phyloP scores from a whole-genome alignment of 805 yeast genomes.

The Monosporozyma siamensis region DNA sequence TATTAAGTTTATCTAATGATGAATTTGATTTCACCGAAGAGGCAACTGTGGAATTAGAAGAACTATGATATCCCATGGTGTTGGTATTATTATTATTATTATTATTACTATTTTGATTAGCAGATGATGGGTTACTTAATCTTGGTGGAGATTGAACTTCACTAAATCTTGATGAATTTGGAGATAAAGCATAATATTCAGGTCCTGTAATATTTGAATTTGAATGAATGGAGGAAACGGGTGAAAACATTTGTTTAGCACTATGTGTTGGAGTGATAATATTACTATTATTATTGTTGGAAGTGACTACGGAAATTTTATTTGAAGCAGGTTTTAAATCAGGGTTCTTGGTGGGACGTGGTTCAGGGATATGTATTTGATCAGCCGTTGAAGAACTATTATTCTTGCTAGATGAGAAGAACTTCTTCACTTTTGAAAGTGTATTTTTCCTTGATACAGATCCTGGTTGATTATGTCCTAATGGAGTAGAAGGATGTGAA shows the following conservation, averaged over 20 bases:
- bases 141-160: slow-evolving; percentile 1
- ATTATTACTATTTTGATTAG: not conserved
- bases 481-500: not conserved
- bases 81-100: not conserved
- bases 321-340: not conserved
- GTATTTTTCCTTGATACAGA: slow-evolving; percentile 6
- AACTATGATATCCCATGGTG: not conserved
- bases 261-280: not conserved
- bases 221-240: not conserved
- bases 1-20: not conserved
- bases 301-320: too few relatives aligned
- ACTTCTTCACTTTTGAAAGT: slow-evolving; percentile 7
- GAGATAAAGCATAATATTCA: slow-evolving; percentile 1
- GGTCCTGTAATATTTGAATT: not conserved
- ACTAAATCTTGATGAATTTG: not conserved
- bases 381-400: not conserved
- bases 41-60: not conserved
- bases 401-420: slow-evolving; percentile 3
- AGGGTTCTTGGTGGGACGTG: too few relatives aligned
- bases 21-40: too few relatives aligned
- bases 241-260: not conserved
- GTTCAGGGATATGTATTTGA: too few relatives aligned
- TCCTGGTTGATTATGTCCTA: not conserved
- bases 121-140: not conserved
- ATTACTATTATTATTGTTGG: not conserved